These are phyloP conservation scores for Malus hybrid DNA, from an alignment of 331 rosid species.

Conservation along the genomic window DNA sequence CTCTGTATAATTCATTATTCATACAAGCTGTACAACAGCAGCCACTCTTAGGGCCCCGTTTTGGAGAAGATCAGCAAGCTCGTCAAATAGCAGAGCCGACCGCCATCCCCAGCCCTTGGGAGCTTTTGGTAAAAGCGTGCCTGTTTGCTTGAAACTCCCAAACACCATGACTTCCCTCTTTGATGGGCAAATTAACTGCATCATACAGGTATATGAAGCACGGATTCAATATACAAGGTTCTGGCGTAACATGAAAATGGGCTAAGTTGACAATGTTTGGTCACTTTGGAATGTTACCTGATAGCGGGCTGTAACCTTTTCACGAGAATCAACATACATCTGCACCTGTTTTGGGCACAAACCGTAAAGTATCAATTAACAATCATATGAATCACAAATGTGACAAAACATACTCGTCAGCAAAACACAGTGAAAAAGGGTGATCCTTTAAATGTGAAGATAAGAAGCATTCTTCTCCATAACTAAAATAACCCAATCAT, in stretches of 20 bases:
- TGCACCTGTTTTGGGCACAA: constrained; percentile 41
- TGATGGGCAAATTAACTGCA: constrained; percentile 87
- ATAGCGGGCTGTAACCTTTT: constrained; percentile 80
- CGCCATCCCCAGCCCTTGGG: constrained; percentile 99
- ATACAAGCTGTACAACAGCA: constrained; percentile 87
- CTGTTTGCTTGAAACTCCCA: constrained; percentile 88
- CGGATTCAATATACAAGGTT: constrained; percentile 8
- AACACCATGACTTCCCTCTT: constrained; percentile 90
- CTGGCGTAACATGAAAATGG: neutral
- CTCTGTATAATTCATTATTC: constrained; percentile 30
- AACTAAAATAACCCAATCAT: constrained; percentile 7
- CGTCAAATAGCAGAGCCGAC: constrained; percentile 82
- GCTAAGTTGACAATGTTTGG: neutral
- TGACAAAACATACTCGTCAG: neutral
- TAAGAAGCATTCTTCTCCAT: neutral
- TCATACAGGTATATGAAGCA: constrained; percentile 6
- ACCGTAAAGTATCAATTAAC: neutral
- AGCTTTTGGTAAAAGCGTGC: constrained; percentile 93
- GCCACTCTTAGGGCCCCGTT: constrained; percentile 82
- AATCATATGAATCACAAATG: neutral
- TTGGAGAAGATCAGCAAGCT: constrained; percentile 86
- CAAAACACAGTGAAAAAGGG: neutral
- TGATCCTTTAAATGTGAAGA: neutral
- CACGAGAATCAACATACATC: constrained; percentile 79
- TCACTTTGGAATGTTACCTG: constrained; percentile 45